Conservation (phyloP, 768 basidiomycete species). For the Daedaleopsis sinensis region DNA sequence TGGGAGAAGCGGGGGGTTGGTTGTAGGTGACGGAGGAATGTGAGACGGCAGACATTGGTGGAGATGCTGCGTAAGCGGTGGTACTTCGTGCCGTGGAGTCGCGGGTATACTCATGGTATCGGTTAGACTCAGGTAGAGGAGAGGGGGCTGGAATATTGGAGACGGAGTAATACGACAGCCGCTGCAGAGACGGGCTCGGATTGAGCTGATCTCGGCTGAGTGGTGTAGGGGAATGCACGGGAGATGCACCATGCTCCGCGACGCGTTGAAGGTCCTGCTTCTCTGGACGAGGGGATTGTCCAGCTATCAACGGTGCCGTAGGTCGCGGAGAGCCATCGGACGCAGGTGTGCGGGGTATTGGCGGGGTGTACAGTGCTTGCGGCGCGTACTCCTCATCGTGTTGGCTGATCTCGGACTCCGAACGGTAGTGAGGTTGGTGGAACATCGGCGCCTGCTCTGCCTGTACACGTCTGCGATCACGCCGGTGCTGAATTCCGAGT, state of each 20-base stretch:
- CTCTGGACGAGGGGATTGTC: slow-evolving; percentile 13
- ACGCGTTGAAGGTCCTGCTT: slow-evolving; percentile 8
- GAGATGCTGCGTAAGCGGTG: slow-evolving; percentile 12
- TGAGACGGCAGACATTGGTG: slow-evolving; percentile 31
- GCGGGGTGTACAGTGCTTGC: slow-evolving; percentile 32
- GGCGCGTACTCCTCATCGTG: slow-evolving; percentile 15
- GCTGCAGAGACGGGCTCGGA: slow-evolving; percentile 19
- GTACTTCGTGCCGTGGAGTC: slow-evolving; percentile 8
- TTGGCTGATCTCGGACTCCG: slow-evolving; percentile 56
- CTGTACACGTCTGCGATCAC: slow-evolving; percentile 49
- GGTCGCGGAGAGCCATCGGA: slow-evolving; percentile 24
- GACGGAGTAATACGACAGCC: slow-evolving; percentile 62
- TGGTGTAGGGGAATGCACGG: slow-evolving; percentile 1
- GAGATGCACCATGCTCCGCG: slow-evolving; percentile 3
- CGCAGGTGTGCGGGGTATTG: slow-evolving; percentile 11
- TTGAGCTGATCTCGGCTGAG: slow-evolving; percentile 3
- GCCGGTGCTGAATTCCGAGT: slow-evolving; percentile 65
- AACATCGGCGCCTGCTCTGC: slow-evolving; percentile 77
- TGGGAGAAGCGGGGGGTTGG: slow-evolving; percentile 12
- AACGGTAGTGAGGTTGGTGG: slow-evolving; percentile 61
- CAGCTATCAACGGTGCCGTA: slow-evolving; percentile 18
- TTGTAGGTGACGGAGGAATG: slow-evolving; percentile 13
- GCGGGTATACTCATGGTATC: slow-evolving; percentile 34
- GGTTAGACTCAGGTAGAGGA: slow-evolving; percentile 49
- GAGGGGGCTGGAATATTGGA: slow-evolving; percentile 55